Conservation (phyloP, 2,329 filamentous ascomycete species). For the Elsinoe australis region DNA sequence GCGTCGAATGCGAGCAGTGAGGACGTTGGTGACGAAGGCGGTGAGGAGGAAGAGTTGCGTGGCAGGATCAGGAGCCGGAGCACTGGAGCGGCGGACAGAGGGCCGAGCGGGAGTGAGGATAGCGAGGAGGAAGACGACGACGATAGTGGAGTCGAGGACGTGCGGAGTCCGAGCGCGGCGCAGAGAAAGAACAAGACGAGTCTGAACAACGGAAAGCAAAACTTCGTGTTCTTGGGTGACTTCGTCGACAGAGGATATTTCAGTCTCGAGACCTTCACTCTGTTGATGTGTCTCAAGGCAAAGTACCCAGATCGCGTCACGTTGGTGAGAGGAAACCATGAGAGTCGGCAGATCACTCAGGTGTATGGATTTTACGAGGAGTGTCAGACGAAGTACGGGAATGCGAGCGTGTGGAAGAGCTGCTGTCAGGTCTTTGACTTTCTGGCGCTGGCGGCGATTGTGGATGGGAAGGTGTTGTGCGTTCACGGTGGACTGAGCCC, state of each 20-base stretch:
- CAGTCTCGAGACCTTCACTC: slow-evolving; percentile 63
- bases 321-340: slow-evolving; percentile 96
- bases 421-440: slow-evolving; percentile 99
- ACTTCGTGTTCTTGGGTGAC: slow-evolving; percentile 66
- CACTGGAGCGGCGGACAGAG: slow-evolving; percentile 26
- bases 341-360: slow-evolving; percentile 97
- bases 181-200: slow-evolving; percentile 32
- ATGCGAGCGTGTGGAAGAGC: slow-evolving; percentile 98
- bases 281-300: slow-evolving; percentile 64
- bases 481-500: slow-evolving; percentile 93
- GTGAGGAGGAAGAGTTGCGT: slow-evolving; percentile 39
- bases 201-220: slow-evolving; percentile 52
- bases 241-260: slow-evolving; percentile 71
- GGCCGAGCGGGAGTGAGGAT: slow-evolving; percentile 29
- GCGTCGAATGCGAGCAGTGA: slow-evolving; percentile 37
- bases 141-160: slow-evolving; percentile 36
- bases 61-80: slow-evolving; percentile 33
- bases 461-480: slow-evolving; percentile 99
- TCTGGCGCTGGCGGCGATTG: slow-evolving; percentile 90
- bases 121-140: slow-evolving; percentile 44
- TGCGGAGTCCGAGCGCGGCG: slow-evolving; percentile 27
- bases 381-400: slow-evolving; percentile 96
- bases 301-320: slow-evolving; percentile 88
- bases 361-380: slow-evolving; percentile 99
- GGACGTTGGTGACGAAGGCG: slow-evolving; percentile 34